These are phyloP conservation scores for Aureobasidium sp. DNA, from an alignment of 2,329 filamentous ascomycete species.

Conservation along the genomic window DNA sequence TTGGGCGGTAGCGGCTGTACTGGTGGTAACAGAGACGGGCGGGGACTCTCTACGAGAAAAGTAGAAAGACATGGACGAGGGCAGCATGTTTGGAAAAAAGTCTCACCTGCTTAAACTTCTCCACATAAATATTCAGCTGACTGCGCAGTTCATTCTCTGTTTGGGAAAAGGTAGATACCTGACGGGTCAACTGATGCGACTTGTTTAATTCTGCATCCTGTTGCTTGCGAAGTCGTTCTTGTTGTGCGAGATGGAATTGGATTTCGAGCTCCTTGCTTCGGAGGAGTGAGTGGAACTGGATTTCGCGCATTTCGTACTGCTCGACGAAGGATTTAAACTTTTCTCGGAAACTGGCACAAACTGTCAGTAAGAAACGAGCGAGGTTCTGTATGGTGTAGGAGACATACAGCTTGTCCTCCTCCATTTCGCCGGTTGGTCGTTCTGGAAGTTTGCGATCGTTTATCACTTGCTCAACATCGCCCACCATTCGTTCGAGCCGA, in stretches of 20 bases:
- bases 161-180: slow-evolving; percentile 92
- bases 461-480: slow-evolving; percentile 82
- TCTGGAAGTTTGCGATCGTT: slow-evolving; percentile 78
- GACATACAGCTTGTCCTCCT: slow-evolving; percentile 75
- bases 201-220: slow-evolving; percentile 75
- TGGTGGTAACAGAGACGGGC: not conserved
- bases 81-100: slow-evolving; percentile 14
- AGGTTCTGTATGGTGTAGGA: not conserved
- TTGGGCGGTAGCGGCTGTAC: not conserved
- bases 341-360: slow-evolving; percentile 48
- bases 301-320: slow-evolving; percentile 89
- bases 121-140: slow-evolving; percentile 96
- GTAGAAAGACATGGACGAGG: slow-evolving; percentile 4
- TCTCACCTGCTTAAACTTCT: slow-evolving; percentile 97
- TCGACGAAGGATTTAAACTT: slow-evolving; percentile 95
- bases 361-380: not conserved
- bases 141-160: slow-evolving; percentile 90
- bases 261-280: slow-evolving; percentile 94
- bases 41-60: not conserved
- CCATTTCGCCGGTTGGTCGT: slow-evolving; percentile 74
- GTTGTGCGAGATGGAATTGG: slow-evolving; percentile 80
- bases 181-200: slow-evolving; percentile 76
- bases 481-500: slow-evolving; percentile 70
- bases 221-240: slow-evolving; percentile 82
- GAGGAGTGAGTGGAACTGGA: slow-evolving; percentile 87